Evolutionary conservation across 2,329 filamentous ascomycete genomes (phyloP), one percentile per base, ranked within the genome.

Genomic region (Colletotrichum echinochloae): DNA sequence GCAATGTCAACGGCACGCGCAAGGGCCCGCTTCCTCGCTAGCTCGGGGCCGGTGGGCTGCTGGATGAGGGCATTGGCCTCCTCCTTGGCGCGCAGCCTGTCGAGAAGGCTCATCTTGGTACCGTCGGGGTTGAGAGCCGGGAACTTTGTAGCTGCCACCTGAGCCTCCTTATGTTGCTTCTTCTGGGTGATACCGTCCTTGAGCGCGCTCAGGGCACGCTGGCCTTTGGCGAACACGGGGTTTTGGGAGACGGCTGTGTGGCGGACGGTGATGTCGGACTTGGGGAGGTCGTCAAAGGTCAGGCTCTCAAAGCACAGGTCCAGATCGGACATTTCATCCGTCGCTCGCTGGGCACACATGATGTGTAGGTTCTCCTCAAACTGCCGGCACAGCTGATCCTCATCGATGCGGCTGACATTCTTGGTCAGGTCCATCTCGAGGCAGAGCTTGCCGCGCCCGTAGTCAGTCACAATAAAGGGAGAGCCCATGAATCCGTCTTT

Each of bases 71-170:
- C 76, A 78, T 87, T 78, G 78, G 87, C 84, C 74, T 86, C 79
- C 74, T 92, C 88, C 82, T 95, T 95, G 65, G 87, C 85, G 73
- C 92, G 90, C 73, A 97, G 88, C 59, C 92, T 91, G 78, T 95
- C 92, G 67, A 96, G 85, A 30, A 97, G 88, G 63, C 88, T 89
- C 83, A 92, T 90, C 81, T 90, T 85, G 55, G 80, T 79, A 52
- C 82, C 84, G 60, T 84, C 83, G 1, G 82, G 72, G 70, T 85
- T 86, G 76, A 77, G 44, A 73, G 76, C 61, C 72, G 78, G 55
- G 20, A 56, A 28, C 44, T 75, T 75, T 70, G 75, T 57, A 71
- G 79, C 75, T 33, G 80, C 79, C 62, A 78, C 74, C 71, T 81
- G 83, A 20, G 74, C 73, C 46, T 82, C 79, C 71, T 83, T 83